Percentiles rank a stretch among this genome's conserved stretches.
These are phyloP conservation scores for Arctium lappa DNA, from an alignment of 129 eudicot genomes.

Conservation along the genomic window DNA sequence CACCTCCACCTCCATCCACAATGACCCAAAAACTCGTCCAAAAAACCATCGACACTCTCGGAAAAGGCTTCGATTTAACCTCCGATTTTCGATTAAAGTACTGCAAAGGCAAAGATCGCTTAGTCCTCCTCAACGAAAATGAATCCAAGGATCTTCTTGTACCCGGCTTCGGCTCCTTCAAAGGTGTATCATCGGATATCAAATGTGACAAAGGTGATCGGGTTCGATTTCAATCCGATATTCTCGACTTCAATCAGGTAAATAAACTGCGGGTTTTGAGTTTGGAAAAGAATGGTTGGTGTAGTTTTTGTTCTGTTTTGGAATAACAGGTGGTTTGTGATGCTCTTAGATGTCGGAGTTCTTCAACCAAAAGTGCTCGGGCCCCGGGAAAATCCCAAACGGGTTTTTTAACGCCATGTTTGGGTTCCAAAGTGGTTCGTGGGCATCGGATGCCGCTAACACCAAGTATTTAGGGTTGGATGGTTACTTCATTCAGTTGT, in stretches of 20 bases:
- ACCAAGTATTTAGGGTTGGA: constrained; percentile 73
- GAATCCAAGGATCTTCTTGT: constrained; percentile 41
- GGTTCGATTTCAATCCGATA: constrained; percentile 74
- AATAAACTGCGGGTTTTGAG: neutral
- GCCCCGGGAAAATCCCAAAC: constrained; percentile 78
- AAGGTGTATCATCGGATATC: constrained; percentile 62
- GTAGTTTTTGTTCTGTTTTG: neutral
- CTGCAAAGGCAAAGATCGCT: constrained; percentile 68
- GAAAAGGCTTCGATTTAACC: constrained; percentile 88
- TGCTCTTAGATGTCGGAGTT: constrained; percentile 73
- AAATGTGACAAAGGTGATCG: constrained; percentile 94
- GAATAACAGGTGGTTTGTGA: constrained; percentile 1
- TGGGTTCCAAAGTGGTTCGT: constrained; percentile 76
- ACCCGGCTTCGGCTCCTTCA: constrained; percentile 67
- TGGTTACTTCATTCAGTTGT: constrained; percentile 73
- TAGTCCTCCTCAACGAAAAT: constrained; percentile 54
- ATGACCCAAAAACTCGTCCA: constrained; percentile 41
- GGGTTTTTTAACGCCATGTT: constrained; percentile 84
- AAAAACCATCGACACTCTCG: constrained; percentile 66
- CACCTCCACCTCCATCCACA: neutral
- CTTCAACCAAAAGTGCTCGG: constrained; percentile 59
- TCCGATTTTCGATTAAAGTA: constrained; percentile 87
- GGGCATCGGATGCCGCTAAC: constrained; percentile 80
- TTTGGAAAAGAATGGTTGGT: neutral
- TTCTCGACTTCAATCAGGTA: constrained; percentile 83